These are phyloP conservation scores for Candida hungchunana DNA, from an alignment of 805 yeast genomes.

Conservation along the genomic window DNA sequence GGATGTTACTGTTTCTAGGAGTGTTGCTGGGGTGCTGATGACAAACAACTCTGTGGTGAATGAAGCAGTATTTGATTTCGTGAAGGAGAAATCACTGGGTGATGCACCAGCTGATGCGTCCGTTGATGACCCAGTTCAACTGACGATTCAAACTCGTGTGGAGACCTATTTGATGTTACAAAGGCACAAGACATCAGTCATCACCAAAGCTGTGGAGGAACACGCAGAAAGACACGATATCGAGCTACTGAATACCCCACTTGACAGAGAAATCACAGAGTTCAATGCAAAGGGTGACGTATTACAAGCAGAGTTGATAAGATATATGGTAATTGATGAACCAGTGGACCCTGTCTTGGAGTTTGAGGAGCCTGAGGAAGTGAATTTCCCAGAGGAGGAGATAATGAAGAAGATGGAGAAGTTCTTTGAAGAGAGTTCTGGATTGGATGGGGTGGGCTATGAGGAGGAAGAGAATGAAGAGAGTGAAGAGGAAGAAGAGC, in stretches of 20 bases:
- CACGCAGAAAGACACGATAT: background rate
- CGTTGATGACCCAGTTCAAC: conserved; percentile 8
- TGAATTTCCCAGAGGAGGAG: conserved; percentile 19
- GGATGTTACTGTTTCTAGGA: conserved; percentile 16
- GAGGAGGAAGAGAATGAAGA: conserved; percentile 9
- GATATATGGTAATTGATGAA: conserved; percentile 2
- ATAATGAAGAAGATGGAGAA: conserved; percentile 23
- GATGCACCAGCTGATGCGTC: too few species aligned
- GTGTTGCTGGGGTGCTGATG: conserved; percentile 19
- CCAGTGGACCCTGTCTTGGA: conserved; percentile 14
- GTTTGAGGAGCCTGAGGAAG: conserved; percentile 9
- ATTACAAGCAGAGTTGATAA: conserved; percentile 29
- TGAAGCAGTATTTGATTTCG: conserved; percentile 4
- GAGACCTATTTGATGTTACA: conserved; percentile 15
- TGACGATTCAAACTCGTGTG: conserved; percentile 22
- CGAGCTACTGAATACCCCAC: conserved; percentile 1
- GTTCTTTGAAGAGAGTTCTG: conserved; percentile 25
- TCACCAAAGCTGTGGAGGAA: conserved; percentile 2
- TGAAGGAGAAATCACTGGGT: conserved; percentile 8
- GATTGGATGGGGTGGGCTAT: conserved; percentile 21
- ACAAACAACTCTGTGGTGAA: conserved; percentile 9
- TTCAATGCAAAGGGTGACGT: conserved; percentile 19
- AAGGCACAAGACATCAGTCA: conserved; percentile 6
- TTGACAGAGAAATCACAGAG: conserved; percentile 14
- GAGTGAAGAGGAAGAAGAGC: conserved; percentile 1